Conservation (phyloP, 441 rosid genomes). For the Adansonia grandidieri region DNA sequence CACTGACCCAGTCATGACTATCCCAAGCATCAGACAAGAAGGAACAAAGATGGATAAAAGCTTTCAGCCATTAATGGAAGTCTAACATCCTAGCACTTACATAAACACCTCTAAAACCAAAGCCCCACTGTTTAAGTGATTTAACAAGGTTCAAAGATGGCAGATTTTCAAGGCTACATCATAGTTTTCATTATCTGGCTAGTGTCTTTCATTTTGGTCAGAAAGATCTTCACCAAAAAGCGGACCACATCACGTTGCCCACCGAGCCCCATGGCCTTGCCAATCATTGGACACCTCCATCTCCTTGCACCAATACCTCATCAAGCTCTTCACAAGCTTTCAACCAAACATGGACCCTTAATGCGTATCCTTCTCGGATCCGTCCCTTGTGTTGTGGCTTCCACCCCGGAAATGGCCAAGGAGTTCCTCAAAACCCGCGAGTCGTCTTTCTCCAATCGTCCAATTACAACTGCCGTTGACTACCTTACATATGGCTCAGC, state of each 20-base stretch:
- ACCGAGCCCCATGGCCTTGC: slow-evolving; percentile 59
- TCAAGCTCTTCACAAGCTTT: slow-evolving; percentile 61
- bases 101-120: slow-evolving; percentile 11
- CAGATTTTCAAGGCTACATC: slow-evolving; percentile 35
- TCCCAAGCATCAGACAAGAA: background rate
- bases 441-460: slow-evolving; percentile 59
- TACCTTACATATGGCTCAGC: slow-evolving; percentile 71
- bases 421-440: slow-evolving; percentile 62
- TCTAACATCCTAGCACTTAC: background rate
- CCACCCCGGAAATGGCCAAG: slow-evolving; percentile 54
- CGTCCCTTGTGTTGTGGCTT: slow-evolving; percentile 54
- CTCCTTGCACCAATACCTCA: slow-evolving; percentile 62
- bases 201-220: slow-evolving; percentile 35
- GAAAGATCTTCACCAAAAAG: slow-evolving; percentile 34
- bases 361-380: slow-evolving; percentile 58
- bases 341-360: slow-evolving; percentile 51
- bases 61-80: background rate
- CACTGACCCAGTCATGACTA: slow-evolving; percentile 13
- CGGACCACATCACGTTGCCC: slow-evolving; percentile 37
- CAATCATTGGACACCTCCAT: slow-evolving; percentile 66
- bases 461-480: slow-evolving; percentile 50
- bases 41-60: background rate
- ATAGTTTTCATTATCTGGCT: slow-evolving; percentile 39
- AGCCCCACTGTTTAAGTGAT: background rate
- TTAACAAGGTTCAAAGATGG: slow-evolving; percentile 33